Evolutionary conservation across 768 basidiomycete species (phyloP).

Genomic region (Sarcomyxa edulis): DNA sequence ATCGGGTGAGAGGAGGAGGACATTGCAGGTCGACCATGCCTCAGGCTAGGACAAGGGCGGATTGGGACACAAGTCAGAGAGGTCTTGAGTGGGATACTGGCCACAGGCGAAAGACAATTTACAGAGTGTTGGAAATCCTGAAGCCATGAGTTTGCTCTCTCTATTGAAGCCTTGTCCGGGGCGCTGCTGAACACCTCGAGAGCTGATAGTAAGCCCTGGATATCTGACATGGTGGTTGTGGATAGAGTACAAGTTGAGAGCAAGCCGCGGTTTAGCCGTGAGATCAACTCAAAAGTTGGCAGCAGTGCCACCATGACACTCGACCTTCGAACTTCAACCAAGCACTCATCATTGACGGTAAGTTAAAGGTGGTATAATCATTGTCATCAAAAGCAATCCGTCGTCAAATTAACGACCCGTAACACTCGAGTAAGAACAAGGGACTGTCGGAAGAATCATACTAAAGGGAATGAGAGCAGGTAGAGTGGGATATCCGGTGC

Average conservation of each 20-base stretch:
- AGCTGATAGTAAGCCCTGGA: slow-evolving; percentile 70
- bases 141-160: slow-evolving; percentile 90
- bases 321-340: too few species aligned
- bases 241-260: too few species aligned
- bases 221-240: slow-evolving; percentile 58
- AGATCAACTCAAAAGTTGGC: too few species aligned
- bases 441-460: slow-evolving; percentile 39
- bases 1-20: slow-evolving; percentile 78
- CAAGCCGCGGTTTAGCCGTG: too few species aligned
- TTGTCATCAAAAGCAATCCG: slow-evolving; percentile 30
- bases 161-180: slow-evolving; percentile 79
- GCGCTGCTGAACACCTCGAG: slow-evolving; percentile 75
- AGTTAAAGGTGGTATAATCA: slow-evolving; percentile 40
- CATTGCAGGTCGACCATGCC: slow-evolving; percentile 94
- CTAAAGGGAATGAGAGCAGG: slow-evolving; percentile 43
- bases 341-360: background rate
- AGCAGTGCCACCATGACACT: too few species aligned
- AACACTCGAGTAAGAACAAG: slow-evolving; percentile 39
- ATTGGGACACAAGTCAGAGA: slow-evolving; percentile 60
- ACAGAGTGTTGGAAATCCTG: slow-evolving; percentile 99
- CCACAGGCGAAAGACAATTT: slow-evolving; percentile 77
- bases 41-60: slow-evolving; percentile 76
- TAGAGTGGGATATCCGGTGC: slow-evolving; percentile 47
- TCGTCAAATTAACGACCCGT: slow-evolving; percentile 20
- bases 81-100: slow-evolving; percentile 51